A percentile compares a stretch with the other conserved stretches of the same genome.
Evolutionary conservation across 139 green algal species (phyloP).

Genomic region (Chlorella sp.): DNA sequence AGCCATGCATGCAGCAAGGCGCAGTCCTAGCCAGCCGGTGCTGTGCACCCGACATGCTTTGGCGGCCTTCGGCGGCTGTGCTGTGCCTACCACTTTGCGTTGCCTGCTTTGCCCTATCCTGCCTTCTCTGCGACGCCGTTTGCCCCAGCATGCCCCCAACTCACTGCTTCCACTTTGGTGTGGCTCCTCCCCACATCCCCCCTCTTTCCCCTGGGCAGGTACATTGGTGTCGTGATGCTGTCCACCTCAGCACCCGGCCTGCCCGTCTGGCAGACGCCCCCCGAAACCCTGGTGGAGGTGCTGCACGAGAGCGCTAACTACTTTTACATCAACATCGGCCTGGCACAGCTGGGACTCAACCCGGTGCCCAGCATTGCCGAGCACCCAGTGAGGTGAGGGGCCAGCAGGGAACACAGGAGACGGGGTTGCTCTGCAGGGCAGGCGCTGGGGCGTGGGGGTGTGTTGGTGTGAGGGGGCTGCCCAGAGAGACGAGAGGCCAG

Average conservation of each 20-base stretch:
- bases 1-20: not conserved
- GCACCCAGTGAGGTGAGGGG: constrained; percentile 27
- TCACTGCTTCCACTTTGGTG: not conserved
- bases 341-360: constrained; percentile 55
- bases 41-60: not conserved
- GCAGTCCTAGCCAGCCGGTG: too few relatives aligned
- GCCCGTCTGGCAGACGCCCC: constrained; percentile 53
- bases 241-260: constrained; percentile 58
- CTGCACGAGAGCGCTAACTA: constrained; percentile 85
- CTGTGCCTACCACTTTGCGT: too few relatives aligned
- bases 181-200: not conserved
- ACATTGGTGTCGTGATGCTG: constrained; percentile 69
- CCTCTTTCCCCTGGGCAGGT: constrained; percentile 28
- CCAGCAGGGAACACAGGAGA: too few relatives aligned
- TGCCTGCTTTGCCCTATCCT: not conserved
- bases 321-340: constrained; percentile 85
- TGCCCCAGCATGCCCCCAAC: not conserved
- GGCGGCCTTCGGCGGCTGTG: too few relatives aligned
- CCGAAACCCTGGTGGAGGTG: constrained; percentile 54
- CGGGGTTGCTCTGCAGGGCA: not conserved
- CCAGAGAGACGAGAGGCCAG: too few relatives aligned
- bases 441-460: too few relatives aligned
- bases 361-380: constrained; percentile 55
- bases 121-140: not conserved
- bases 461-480: too few relatives aligned